A percentile compares a stretch with the other conserved stretches of the same genome.
Evolutionary conservation across 768 basidiomycete genomes (phyloP).

Genomic region (Coprinopsis strossmayeri): DNA sequence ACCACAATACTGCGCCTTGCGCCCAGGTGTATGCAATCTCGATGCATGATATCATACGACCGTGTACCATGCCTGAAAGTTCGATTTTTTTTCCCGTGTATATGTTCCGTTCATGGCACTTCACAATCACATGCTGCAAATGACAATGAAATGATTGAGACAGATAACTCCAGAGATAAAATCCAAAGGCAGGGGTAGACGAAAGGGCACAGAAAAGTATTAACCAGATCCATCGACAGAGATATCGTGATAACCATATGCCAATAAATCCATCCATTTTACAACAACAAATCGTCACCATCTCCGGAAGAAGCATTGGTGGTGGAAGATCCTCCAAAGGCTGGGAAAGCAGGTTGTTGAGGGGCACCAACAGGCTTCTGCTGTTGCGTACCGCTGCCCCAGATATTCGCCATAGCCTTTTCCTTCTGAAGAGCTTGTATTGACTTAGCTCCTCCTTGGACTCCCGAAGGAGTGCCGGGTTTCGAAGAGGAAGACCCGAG

Average conservation of each 20-base stretch:
- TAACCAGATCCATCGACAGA: too few relatives aligned
- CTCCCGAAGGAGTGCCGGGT: slow-evolving; percentile 18
- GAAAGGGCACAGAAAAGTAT: too few relatives aligned
- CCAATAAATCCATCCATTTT: too few relatives aligned
- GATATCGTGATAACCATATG: too few relatives aligned
- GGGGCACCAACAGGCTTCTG: slow-evolving; percentile 16
- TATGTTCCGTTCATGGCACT: too few relatives aligned
- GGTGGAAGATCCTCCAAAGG: slow-evolving; percentile 21
- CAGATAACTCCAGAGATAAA: too few relatives aligned
- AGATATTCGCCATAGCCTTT: slow-evolving; percentile 74
- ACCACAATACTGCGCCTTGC: slow-evolving; percentile 67
- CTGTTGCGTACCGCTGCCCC: slow-evolving; percentile 42
- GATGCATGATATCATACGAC: too few relatives aligned
- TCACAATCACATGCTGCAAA: too few relatives aligned
- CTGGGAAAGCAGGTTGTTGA: slow-evolving; percentile 19
- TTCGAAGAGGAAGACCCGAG: slow-evolving; percentile 46
- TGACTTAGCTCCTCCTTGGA: slow-evolving; percentile 51
- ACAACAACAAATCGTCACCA: slow-evolving; percentile 21
- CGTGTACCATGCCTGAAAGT: too few relatives aligned
- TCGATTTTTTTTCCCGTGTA: too few relatives aligned
- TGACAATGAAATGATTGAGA: too few relatives aligned
- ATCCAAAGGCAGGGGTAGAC: too few relatives aligned
- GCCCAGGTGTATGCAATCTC: slow-evolving; percentile 52
- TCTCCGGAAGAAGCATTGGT: slow-evolving; percentile 17
- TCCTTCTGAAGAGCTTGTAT: slow-evolving; percentile 89